phyloP scores from a whole-genome alignment of 345 rosid genomes.

The Noccaea bulbosa region DNA sequence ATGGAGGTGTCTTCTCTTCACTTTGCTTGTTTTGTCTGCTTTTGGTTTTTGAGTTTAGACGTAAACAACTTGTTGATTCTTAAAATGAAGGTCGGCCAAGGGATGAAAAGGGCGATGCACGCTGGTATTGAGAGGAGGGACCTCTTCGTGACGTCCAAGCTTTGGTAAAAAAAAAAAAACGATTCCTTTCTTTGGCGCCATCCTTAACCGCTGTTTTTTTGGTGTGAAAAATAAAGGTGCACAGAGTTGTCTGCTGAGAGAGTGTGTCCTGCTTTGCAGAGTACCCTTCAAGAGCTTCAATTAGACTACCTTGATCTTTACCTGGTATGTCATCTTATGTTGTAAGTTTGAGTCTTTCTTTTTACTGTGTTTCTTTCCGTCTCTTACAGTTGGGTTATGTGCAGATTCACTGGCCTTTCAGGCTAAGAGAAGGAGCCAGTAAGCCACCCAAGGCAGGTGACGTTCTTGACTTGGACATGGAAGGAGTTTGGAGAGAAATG shows the following conservation, averaged over 20 bases:
- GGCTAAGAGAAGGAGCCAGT: conserved; percentile 57
- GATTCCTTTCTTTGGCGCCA: neutral
- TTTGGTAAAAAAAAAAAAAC: conserved; percentile 45
- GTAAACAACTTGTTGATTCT: neutral
- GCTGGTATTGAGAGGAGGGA: conserved; percentile 57
- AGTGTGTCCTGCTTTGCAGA: conserved; percentile 54
- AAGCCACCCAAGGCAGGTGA: conserved; percentile 54
- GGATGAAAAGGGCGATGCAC: conserved; percentile 52
- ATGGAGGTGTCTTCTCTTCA: conserved; percentile 41
- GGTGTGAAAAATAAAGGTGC: conserved; percentile 44
- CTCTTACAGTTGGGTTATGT: neutral
- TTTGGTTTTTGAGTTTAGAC: neutral
- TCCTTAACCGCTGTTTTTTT: neutral
- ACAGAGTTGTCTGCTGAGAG: conserved; percentile 54
- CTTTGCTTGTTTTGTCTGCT: neutral
- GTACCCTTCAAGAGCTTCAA: conserved; percentile 60
- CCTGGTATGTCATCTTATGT: conserved; percentile 39
- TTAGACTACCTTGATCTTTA: conserved; percentile 62
- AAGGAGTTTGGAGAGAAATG: conserved; percentile 70
- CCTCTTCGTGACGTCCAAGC: conserved; percentile 60
- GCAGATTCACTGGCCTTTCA: conserved; percentile 68
- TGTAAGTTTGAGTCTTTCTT: neutral
- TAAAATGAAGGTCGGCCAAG: conserved; percentile 49
- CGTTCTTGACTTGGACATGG: conserved; percentile 56
- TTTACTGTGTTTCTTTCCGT: neutral